Evolutionary conservation across 1,139 yeast genomes (phyloP), one percentile per base, ranked within the genome.

Genomic region (Meyerozyma smithsonii): DNA sequence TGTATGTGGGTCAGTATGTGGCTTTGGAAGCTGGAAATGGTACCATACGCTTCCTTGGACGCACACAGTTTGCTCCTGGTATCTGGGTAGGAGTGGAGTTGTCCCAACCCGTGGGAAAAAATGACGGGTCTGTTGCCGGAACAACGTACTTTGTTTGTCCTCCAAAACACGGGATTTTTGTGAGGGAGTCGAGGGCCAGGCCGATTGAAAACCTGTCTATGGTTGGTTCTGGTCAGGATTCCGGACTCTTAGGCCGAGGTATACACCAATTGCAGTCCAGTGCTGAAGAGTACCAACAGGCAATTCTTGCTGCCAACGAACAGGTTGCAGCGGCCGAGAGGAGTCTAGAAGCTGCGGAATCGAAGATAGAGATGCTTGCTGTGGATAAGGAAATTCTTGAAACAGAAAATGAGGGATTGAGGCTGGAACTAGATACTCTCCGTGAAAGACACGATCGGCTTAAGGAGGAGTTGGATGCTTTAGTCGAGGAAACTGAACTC

Each of bases 51-150:
- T 81, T 56, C 49, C 45, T 72, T 3, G 89, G 88, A 0, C 43
- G 52, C 18, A 78, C 87, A 0, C 50, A 72, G 37, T 82, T 82
- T 61, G 80, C 86, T 3, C 62, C 72, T 0, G 89, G 88, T 0
- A 51, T 49, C 1, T 90, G 97, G 97, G 68, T 81, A 10, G 97
- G 97, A 0, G 69, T 90, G 3, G 88, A 83, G 50, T 68, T 88
- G 28, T 78, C 75, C 23, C 63, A 64, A 11, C 77, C 84, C 0
- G 54, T 54, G 0, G 97, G 97, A 1, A 85, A 82, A 58, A 88
- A 90, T 51, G 77, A 89, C 52, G 97, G 97, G 0, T 63, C 81
- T 1, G 77, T 89, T 0, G 67, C 78, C 21, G 94, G 87, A 0
- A 61, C 62, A 0, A 50, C 66, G 36, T 87, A 89, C 57, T 90